Evolutionary conservation across 2,329 filamentous ascomycete species (phyloP), one percentile per base, ranked within the genome.

Genomic region (Thielaviopsis musarum): DNA sequence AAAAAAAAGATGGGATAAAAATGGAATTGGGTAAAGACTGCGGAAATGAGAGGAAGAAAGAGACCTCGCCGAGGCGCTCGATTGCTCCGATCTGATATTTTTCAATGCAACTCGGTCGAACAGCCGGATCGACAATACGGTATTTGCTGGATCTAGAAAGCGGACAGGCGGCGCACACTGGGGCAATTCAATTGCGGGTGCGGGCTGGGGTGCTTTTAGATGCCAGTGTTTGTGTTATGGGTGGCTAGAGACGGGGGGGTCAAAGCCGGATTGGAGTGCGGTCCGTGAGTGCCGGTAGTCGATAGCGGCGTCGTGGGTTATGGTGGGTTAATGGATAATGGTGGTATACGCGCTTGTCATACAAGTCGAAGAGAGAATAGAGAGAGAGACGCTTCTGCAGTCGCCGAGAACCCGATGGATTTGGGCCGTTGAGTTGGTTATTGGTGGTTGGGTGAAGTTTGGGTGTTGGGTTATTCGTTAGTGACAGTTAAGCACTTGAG

Each of bases 21-120:
- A 56, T 26, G 10, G 19, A 49, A 49, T 5, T 49, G 56, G 30
- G 49, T 45, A 51, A 45, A 51, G 9, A 21, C 49, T 28, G 41
- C 38, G 56, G 15, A 57, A 57, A 52, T 57, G 56, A 57, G 51
- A 26, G 45, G 48, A 57, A 51, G 56, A 48, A 52, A 45, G 26
- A 21, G 51, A 52, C 45, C 52, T 55, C 54, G 58, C 45, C 26
- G 53, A 48, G 52, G 48, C 30, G 59, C 49, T 57, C 59, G 59
- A 60, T 22, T 13, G 54, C 24, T 54, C 59, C 59, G 59, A 60
- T 57, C 49, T 52, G 59, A 60, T 60, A 41, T 60, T 60, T 60
- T 60, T 60, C 59, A 60, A 60, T 60, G 54, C 59, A 60, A 60
- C 54, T 60, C 59, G 59, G 59, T 52, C 54, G 54, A 60, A 56